phyloP scores from a whole-genome alignment of 73 alveolate genomes.

The Loxodes magnus region DNA sequence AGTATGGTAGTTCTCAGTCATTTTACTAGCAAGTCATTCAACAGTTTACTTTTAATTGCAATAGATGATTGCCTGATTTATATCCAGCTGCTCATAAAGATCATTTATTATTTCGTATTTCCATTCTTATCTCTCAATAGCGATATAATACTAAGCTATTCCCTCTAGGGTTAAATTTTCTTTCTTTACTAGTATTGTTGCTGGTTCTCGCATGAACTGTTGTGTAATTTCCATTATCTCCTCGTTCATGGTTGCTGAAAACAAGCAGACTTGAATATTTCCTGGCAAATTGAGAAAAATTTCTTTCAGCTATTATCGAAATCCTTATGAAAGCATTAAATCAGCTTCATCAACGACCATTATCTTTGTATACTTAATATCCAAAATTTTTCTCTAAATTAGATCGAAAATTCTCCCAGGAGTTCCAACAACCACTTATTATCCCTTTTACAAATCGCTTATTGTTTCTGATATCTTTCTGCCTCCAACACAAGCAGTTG shows the following conservation, averaged over 20 bases:
- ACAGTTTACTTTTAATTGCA: slow-evolving; percentile 56
- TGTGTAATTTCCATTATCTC: slow-evolving; percentile 60
- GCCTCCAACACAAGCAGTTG: slow-evolving; percentile 72
- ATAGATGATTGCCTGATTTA: slow-evolving; percentile 90
- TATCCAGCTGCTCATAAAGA: slow-evolving; percentile 82
- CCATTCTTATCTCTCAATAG: slow-evolving; percentile 88
- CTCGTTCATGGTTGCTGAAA: slow-evolving; percentile 80
- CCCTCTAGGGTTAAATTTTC: slow-evolving; percentile 96
- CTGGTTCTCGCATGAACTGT: slow-evolving; percentile 78
- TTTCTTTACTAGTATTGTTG: slow-evolving; percentile 81
- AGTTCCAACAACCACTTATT: slow-evolving; percentile 71
- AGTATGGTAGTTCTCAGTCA: background rate
- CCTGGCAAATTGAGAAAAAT: slow-evolving; percentile 81
- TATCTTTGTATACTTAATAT: slow-evolving; percentile 17
- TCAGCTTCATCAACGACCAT: slow-evolving; percentile 5
- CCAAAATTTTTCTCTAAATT: slow-evolving; percentile 29
- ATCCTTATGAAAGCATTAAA: background rate
- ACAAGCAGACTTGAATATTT: slow-evolving; percentile 66
- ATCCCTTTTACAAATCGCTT: slow-evolving; percentile 39
- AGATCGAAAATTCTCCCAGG: slow-evolving; percentile 78
- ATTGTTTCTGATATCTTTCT: slow-evolving; percentile 49
- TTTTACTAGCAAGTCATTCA: background rate
- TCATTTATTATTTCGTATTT: slow-evolving; percentile 86
- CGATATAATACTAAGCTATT: slow-evolving; percentile 78
- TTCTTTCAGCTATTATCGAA: slow-evolving; percentile 68